phyloP scores from a whole-genome alignment of 495 filamentous ascomycete genomes.

The Darksidea phi region DNA sequence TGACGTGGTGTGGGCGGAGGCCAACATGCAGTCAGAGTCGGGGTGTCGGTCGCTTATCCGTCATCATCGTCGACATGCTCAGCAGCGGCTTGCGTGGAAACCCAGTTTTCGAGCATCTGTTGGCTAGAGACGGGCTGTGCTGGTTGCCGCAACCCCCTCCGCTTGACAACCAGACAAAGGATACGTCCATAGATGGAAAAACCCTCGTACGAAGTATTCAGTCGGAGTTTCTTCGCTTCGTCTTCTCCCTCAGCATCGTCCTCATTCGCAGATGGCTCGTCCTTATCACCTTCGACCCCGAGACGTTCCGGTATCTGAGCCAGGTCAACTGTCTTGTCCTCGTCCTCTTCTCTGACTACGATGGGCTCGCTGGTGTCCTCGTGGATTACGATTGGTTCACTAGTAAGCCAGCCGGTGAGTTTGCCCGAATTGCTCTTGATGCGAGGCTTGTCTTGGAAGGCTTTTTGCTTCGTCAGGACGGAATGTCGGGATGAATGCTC shows the following conservation, averaged over 20 bases:
- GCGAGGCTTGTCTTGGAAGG: constrained; percentile 56
- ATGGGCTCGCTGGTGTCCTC: constrained; percentile 45
- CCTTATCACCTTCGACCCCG: neutral
- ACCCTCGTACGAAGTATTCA: constrained; percentile 87
- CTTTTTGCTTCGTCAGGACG: constrained; percentile 79
- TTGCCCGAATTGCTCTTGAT: constrained; percentile 59
- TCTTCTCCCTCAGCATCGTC: constrained; percentile 48
- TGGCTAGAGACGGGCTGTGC: constrained; percentile 54
- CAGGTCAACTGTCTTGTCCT: constrained; percentile 36
- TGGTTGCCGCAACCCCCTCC: constrained; percentile 49
- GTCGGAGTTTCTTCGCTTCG: constrained; percentile 83
- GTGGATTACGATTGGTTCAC: constrained; percentile 38
- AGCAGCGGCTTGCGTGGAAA: constrained; percentile 53
- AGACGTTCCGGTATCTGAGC: constrained; percentile 38
- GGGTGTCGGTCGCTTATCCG: constrained; percentile 33
- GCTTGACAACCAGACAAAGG: constrained; percentile 85
- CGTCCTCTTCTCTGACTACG: constrained; percentile 46
- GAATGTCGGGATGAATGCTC: constrained; percentile 85
- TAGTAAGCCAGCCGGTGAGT: constrained; percentile 55
- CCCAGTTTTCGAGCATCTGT: constrained; percentile 92
- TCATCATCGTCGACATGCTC: constrained; percentile 42
- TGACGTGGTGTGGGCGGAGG: neutral
- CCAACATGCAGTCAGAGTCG: neutral
- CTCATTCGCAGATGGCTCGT: constrained; percentile 32
- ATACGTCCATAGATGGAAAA: constrained; percentile 93